Conservation (phyloP, 148 eudicot genomes). For the Diospyros kaki region DNA sequence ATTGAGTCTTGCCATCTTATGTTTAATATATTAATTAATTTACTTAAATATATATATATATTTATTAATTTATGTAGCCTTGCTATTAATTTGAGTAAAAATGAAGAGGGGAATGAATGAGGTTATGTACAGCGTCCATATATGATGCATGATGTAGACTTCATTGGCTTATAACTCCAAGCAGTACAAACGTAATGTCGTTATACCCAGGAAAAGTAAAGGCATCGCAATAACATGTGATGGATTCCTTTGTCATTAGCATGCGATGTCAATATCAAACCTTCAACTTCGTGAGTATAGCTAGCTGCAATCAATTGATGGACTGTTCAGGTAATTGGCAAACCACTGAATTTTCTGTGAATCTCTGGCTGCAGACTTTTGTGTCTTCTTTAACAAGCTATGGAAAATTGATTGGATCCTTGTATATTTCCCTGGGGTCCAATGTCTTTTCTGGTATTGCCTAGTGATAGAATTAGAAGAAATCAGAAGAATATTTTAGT, state of each 20-base stretch:
- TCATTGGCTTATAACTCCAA: too few species aligned
- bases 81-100: too few species aligned
- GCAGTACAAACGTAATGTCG: too few species aligned
- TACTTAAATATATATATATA: background rate
- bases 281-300: too few species aligned
- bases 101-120: too few species aligned
- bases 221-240: too few species aligned
- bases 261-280: background rate
- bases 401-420: slow-evolving; percentile 6
- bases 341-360: background rate
- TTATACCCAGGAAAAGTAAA: too few species aligned
- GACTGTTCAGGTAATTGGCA: background rate
- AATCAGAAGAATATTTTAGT: background rate
- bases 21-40: too few species aligned
- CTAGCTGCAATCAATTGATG: too few species aligned
- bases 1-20: too few species aligned
- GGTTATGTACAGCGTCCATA: too few species aligned
- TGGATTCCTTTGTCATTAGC: background rate
- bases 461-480: background rate
- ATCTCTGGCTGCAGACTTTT: background rate
- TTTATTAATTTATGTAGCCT: background rate
- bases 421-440: background rate
- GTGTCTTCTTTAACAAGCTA: background rate
- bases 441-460: background rate
- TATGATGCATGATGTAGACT: too few species aligned